These are phyloP conservation scores for Hypoxylon sp. DNA, from an alignment of 2,329 filamentous ascomycete species.

Conservation along the genomic window DNA sequence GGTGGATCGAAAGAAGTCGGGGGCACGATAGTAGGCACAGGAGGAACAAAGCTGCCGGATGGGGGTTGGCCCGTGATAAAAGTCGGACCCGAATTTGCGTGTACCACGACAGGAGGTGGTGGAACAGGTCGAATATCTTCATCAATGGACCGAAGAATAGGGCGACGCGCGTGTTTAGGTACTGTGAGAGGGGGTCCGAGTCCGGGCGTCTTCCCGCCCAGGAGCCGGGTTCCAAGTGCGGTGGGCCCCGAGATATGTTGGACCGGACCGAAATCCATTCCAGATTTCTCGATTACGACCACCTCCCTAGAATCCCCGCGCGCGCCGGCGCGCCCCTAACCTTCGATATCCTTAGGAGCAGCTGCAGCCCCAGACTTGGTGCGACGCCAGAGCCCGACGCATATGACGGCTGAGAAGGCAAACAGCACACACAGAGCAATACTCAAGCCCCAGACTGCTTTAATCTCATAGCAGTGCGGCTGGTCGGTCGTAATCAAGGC, in stretches of 20 bases:
- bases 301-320: slow-evolving; percentile 42
- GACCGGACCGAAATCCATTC: slow-evolving; percentile 25
- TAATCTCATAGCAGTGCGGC: slow-evolving; percentile 84
- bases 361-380: slow-evolving; percentile 60
- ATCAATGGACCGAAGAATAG: slow-evolving; percentile 45
- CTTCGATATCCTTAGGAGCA: slow-evolving; percentile 65
- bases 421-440: slow-evolving; percentile 84
- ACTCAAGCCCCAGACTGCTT: slow-evolving; percentile 87
- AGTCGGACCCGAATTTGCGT: slow-evolving; percentile 34
- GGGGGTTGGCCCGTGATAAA: slow-evolving; percentile 40
- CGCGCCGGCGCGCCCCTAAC: slow-evolving; percentile 65
- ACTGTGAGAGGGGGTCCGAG: slow-evolving; percentile 41
- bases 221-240: slow-evolving; percentile 49
- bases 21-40: slow-evolving; percentile 24
- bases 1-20: slow-evolving; percentile 36
- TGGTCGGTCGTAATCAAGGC: slow-evolving; percentile 67
- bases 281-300: slow-evolving; percentile 28
- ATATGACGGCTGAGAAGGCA: slow-evolving; percentile 72
- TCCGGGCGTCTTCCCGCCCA: slow-evolving; percentile 38
- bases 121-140: slow-evolving; percentile 46
- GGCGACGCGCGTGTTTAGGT: slow-evolving; percentile 49
- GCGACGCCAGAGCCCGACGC: slow-evolving; percentile 74
- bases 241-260: slow-evolving; percentile 47
- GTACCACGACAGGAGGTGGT: slow-evolving; percentile 42
- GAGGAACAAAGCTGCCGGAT: slow-evolving; percentile 27